Conservation (phyloP, 1,139 yeast species). For the Wickerhamomyces sp. region DNA sequence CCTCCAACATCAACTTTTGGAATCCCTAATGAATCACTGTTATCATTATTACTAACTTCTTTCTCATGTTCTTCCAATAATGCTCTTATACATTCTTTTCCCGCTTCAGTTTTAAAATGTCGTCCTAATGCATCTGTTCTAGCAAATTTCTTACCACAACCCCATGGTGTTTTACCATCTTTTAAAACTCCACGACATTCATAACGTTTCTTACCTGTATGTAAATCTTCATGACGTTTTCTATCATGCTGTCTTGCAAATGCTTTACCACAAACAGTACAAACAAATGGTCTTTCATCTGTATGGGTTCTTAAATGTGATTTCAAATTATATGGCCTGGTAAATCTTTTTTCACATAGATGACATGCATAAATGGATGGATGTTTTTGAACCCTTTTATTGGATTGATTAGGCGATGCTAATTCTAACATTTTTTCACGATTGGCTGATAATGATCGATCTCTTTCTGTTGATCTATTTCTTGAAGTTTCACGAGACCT, state of each 20-base stretch:
- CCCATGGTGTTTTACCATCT: conserved; percentile 62
- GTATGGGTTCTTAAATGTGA: conserved; percentile 93
- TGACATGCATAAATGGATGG: conserved; percentile 81
- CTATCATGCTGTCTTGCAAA: conserved; percentile 96
- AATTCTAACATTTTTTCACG: conserved; percentile 61
- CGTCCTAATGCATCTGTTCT: conserved; percentile 93
- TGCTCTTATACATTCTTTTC: conserved; percentile 74
- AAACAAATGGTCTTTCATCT: conserved; percentile 85
- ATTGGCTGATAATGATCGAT: conserved; percentile 31
- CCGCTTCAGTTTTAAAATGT: conserved; percentile 93
- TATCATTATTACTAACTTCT: conserved; percentile 22
- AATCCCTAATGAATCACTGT: conserved; percentile 6
- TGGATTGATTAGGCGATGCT: conserved; percentile 45
- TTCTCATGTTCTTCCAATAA: conserved; percentile 63
- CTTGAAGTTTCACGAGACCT: conserved; percentile 18
- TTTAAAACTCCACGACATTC: conserved; percentile 73
- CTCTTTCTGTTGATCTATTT: conserved; percentile 19
- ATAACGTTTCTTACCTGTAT: conserved; percentile 83
- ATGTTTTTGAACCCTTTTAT: conserved; percentile 63
- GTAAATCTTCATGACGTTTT: conserved; percentile 89
- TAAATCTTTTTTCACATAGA: conserved; percentile 79
- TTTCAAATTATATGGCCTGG: conserved; percentile 87
- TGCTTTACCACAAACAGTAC: conserved; percentile 85
- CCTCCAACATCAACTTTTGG: conserved; percentile 6
- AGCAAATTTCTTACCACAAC: conserved; percentile 91